phyloP scores from a whole-genome alignment of 1,284 basidiomycete species.

The Microbotryum lychnidis-dioicae region DNA sequence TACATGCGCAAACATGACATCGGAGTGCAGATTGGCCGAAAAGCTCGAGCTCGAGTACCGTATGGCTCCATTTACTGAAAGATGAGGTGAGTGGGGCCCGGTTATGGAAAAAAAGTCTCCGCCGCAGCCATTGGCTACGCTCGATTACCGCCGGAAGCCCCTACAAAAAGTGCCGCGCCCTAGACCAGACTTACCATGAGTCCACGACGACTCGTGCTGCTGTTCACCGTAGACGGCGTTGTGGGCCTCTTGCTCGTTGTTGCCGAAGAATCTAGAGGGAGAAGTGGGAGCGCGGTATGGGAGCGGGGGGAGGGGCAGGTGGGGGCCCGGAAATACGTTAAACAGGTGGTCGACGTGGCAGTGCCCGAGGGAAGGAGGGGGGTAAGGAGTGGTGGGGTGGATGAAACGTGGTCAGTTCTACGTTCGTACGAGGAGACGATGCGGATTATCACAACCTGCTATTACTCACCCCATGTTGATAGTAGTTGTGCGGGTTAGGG shows the following conservation, averaged over 20 bases:
- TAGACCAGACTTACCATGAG: conserved; percentile 6
- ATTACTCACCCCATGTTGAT: no score
- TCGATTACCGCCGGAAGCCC: background rate
- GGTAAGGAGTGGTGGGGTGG: background rate
- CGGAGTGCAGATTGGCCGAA: no score
- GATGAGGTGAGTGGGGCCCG: background rate
- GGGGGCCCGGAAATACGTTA: background rate
- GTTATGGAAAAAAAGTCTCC: no score
- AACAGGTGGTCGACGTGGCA: no score
- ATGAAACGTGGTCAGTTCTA: no score
- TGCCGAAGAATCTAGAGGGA: background rate
- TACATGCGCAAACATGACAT: background rate
- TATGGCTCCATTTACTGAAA: background rate
- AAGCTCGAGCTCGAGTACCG: no score
- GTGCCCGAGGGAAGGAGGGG: background rate
- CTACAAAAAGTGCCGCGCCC: background rate
- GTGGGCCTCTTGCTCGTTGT: conserved; percentile 18
- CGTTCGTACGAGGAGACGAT: no score
- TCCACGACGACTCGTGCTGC: conserved; percentile 18
- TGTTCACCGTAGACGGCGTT: conserved; percentile 9
- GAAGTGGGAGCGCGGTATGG: background rate
- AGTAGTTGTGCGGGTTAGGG: no score
- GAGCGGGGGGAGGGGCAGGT: background rate
- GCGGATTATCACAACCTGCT: no score
- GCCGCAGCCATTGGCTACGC: conserved; percentile 1